Evolutionary conservation across 2,329 filamentous ascomycete species (phyloP), one percentile per base, ranked within the genome.

Genomic region (Ilyonectria sp.): DNA sequence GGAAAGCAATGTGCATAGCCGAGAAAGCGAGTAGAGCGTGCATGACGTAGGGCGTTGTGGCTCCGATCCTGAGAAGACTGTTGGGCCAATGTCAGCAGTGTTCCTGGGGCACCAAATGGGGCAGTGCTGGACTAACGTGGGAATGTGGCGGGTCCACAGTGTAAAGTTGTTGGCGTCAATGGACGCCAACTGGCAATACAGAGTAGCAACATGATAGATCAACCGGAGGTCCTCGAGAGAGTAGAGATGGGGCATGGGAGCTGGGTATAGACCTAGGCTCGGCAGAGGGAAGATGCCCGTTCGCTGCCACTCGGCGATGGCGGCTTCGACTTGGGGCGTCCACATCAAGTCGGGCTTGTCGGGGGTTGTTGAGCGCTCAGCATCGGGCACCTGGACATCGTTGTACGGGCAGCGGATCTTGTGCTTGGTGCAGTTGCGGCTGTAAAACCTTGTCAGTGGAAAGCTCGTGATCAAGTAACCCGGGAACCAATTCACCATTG

Each of bases 351-450:
- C 89, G 65, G 89, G 86, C 81, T 88, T 90, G 70, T 90, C 89
- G 71, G 89, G 89, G 47, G 86, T 84, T 43, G 88, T 86, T 56
- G 88, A 86, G 72, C 89, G 85, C 73, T 90, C 87, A 74, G 89
- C 86, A 72, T 93, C 91, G 60, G 79, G 75, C 52, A 89, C 86
- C 55, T 93, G 89, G 78, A 91, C 91, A 79, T 98, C 95, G 87
- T 97, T 97, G 85, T 98, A 99, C 76, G 97, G 96, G 83, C 96
- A 99, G 77, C 95, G 93, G 76, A 97, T 96, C 85, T 98, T 97
- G 84, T 99, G 96, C 84, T 98, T 99, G 69, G 95, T 98, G 84
- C 96, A 99, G 83, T 99, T 99, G 78, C 94, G 94, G 85, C 95
- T 97, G 77, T 37, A 50, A 21, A n/a, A 10, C 33, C 23, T 58